A percentile compares a stretch with the other conserved stretches of the same genome.
These are phyloP conservation scores for Ilyonectria robusta DNA, from an alignment of 2,329 filamentous ascomycete species.

Conservation along the genomic window DNA sequence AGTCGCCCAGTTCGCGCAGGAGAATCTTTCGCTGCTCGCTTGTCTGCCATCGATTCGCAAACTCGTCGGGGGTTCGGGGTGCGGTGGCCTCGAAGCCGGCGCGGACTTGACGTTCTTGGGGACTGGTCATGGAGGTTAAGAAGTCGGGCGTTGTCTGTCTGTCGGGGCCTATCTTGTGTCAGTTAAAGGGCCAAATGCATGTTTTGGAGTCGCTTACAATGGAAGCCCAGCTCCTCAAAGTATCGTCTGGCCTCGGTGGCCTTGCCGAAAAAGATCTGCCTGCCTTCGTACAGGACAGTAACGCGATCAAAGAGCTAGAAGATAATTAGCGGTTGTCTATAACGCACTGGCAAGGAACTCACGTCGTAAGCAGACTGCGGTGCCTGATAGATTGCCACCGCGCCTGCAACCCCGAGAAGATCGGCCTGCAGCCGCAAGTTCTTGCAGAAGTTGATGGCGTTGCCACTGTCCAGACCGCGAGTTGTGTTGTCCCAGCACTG, in stretches of 20 bases:
- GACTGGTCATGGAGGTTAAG: conserved; percentile 60
- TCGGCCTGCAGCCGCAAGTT: conserved; percentile 48
- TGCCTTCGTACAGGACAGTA: conserved; percentile 76
- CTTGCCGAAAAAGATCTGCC: conserved; percentile 77
- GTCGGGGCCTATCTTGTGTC: conserved; percentile 35
- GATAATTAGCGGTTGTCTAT: conserved; percentile 57
- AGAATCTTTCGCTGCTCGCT: conserved; percentile 47
- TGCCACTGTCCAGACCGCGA: conserved; percentile 48
- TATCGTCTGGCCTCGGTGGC: conserved; percentile 70
- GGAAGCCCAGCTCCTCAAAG: conserved; percentile 63
- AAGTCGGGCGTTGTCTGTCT: conserved; percentile 47
- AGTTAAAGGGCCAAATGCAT: neutral
- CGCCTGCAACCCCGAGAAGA: conserved; percentile 43
- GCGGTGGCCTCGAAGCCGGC: conserved; percentile 51
- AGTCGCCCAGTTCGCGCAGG: conserved; percentile 48
- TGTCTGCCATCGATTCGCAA: conserved; percentile 52
- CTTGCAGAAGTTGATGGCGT: conserved; percentile 47
- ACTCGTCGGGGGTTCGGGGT: conserved; percentile 56
- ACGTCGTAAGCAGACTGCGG: conserved; percentile 70
- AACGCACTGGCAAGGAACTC: neutral
- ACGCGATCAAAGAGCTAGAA: conserved; percentile 76
- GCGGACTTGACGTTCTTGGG: conserved; percentile 52
- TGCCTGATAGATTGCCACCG: conserved; percentile 71
- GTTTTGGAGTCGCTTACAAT: conserved; percentile 30
- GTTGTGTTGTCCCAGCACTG: conserved; percentile 54